Evolutionary conservation across 768 basidiomycete species (phyloP), one percentile per base, ranked within the genome.

Genomic region (Lentinula sp.): DNA sequence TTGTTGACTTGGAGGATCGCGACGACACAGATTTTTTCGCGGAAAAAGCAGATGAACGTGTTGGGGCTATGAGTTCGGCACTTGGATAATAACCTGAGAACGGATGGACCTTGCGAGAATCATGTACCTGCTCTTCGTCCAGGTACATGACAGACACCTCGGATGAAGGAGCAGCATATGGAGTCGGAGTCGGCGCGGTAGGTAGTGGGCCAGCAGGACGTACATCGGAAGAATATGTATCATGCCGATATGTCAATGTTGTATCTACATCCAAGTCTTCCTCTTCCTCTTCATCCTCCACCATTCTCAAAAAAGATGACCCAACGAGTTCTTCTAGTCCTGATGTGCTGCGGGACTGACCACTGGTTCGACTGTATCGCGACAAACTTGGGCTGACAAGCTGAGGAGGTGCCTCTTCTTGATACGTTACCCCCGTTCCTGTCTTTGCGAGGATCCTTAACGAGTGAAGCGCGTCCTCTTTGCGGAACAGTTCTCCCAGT

Each of bases 391-490:
- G 55, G 21, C 40, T 43, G 16, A 28, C 8, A 56, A 23, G 37
- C 37, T 39, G 40, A 21, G 21, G 55, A 6, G 55, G 15, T 28
- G 43, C 40, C 23, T 56, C 42, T 40, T 37, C 34, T 34, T 35
- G 35, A n/a, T 39, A 34, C 13, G 28, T 56, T 5, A 56, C 9
- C 15, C 55, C 55, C 15, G 55, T 56, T n/a, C 40, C 39, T 42
- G 55, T 43, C 40, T 21, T 37, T 18, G 55, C 55, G 1, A 56
- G 55, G 9, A 56, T 56, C 31, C 28, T 56, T 7, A 56, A 43
- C 9, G 55, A 56, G 9, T 56, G 10, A 6, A 56, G 39, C 55
- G 55, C 55, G 40, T 56, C 55, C 31, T 56, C 55, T 45, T 56
- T 56, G 37, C 40, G 37, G 16, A 56, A 56, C 5, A 56, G 55